Conservation (phyloP, 2,329 filamentous ascomycete genomes). For the Phaeosphaeriaceae sp. region DNA sequence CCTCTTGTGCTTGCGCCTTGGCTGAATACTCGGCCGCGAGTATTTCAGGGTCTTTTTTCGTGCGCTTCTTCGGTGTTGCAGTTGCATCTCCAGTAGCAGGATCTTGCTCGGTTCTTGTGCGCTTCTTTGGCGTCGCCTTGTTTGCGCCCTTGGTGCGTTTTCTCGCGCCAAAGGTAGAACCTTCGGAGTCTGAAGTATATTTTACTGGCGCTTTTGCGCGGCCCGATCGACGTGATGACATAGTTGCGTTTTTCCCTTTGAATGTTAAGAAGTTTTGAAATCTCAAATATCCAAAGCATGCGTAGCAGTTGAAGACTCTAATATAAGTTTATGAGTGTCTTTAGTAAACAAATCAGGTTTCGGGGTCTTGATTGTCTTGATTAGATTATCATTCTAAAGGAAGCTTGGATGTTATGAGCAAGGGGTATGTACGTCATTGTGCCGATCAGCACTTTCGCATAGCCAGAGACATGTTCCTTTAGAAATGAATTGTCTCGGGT, state of each 20-base stretch:
- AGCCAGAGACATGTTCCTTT: slow-evolving; percentile 1
- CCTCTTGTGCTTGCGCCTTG: slow-evolving; percentile 1
- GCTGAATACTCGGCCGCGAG: slow-evolving; percentile 1
- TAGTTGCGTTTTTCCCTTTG: not conserved
- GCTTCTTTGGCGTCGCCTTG: slow-evolving; percentile 12
- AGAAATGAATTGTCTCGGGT: not conserved
- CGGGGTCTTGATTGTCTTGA: slow-evolving; percentile 2
- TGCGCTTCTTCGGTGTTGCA: slow-evolving; percentile 8
- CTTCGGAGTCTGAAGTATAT: slow-evolving; percentile 19
- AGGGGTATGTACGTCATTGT: slow-evolving; percentile 17
- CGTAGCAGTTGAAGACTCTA: slow-evolving; percentile 1
- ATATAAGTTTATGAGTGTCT: not conserved
- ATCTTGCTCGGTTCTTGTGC: slow-evolving; percentile 4
- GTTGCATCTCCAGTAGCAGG: not conserved
- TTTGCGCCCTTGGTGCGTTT: slow-evolving; percentile 6
- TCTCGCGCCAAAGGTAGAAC: slow-evolving; percentile 16
- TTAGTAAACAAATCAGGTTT: slow-evolving; percentile 12
- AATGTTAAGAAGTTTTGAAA: not conserved
- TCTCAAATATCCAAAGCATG: not conserved
- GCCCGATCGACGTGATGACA: slow-evolving; percentile 19
- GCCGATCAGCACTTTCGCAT: slow-evolving; percentile 7
- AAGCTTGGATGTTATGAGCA: slow-evolving; percentile 4
- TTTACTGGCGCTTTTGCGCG: slow-evolving; percentile 22
- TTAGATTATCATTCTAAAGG: slow-evolving; percentile 13
- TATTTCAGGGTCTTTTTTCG: slow-evolving; percentile 8